A percentile compares a stretch with the other conserved stretches of the same genome.
Conservation (phyloP, 2,329 filamentous ascomycete genomes). For the Parastagonospora avenae region DNA sequence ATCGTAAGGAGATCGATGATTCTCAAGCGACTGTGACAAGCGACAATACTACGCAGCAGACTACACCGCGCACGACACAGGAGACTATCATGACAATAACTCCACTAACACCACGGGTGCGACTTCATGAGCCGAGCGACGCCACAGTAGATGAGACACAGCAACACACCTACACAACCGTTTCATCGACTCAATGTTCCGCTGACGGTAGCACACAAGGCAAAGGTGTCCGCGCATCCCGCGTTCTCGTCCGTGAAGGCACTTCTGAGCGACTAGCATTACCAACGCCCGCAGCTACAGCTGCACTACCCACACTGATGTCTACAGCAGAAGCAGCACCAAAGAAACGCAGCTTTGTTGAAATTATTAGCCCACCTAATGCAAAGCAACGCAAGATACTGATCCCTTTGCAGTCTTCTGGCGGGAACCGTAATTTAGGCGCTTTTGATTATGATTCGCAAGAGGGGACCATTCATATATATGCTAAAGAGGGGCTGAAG, state of each 20-base stretch:
- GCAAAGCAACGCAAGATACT: slow-evolving; percentile 21
- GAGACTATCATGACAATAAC: slow-evolving; percentile 1
- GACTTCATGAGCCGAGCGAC: slow-evolving; percentile 2
- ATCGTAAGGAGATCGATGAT: slow-evolving; percentile 13
- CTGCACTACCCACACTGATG: background rate
- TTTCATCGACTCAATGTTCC: slow-evolving; percentile 18
- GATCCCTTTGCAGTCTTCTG: slow-evolving; percentile 14
- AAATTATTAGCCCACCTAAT: slow-evolving; percentile 22
- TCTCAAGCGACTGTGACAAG: slow-evolving; percentile 23
- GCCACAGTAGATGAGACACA: slow-evolving; percentile 25
- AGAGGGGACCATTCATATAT: slow-evolving; percentile 20
- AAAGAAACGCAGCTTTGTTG: slow-evolving; percentile 10
- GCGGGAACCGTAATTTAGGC: slow-evolving; percentile 15
- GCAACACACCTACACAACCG: slow-evolving; percentile 12
- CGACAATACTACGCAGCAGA: slow-evolving; percentile 28
- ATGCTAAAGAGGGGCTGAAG: slow-evolving; percentile 19
- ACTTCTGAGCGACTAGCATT: slow-evolving; percentile 17
- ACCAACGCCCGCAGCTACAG: background rate
- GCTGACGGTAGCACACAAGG: slow-evolving; percentile 25
- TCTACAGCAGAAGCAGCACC: background rate
- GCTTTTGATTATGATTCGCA: slow-evolving; percentile 24
- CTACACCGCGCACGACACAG: slow-evolving; percentile 18
- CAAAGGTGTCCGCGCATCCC: slow-evolving; percentile 23
- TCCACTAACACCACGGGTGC: background rate
- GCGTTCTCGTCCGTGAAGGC: slow-evolving; percentile 27